phyloP scores from a whole-genome alignment of 2,329 filamentous ascomycete species.

The Colletotrichum phormii region DNA sequence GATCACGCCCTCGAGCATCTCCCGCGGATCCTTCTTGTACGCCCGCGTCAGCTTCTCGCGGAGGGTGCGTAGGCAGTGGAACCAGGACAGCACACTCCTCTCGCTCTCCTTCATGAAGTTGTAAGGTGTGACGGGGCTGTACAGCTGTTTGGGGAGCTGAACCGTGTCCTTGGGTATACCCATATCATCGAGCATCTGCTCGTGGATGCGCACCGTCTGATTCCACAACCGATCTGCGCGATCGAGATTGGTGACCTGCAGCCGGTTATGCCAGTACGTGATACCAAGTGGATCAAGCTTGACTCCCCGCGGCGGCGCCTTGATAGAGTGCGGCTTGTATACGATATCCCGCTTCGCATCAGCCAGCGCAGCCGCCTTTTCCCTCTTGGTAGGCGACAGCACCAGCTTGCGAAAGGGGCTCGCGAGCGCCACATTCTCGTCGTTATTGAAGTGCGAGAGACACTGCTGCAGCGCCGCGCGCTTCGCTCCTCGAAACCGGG shows the following conservation, averaged over 20 bases:
- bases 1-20: conserved; percentile 42
- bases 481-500: conserved; percentile 53
- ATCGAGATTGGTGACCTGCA: conserved; percentile 39
- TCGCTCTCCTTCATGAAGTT: conserved; percentile 42
- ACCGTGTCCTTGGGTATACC: conserved; percentile 11
- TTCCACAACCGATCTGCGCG: conserved; percentile 41
- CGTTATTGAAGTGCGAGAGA: conserved; percentile 51
- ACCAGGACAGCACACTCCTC: conserved; percentile 43
- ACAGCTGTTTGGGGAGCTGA: conserved; percentile 45
- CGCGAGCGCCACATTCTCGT: conserved; percentile 51
- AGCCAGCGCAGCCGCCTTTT: conserved; percentile 33
- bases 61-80: conserved; percentile 37
- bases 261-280: conserved; percentile 44
- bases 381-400: conserved; percentile 46
- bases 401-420: conserved; percentile 51
- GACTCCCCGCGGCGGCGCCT: conserved; percentile 12
- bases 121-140: conserved; percentile 43
- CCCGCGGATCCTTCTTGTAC: conserved; percentile 41
- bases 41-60: conserved; percentile 42
- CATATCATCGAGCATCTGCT: conserved; percentile 28
- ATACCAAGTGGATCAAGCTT: conserved; percentile 46
- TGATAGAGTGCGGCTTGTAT: conserved; percentile 30
- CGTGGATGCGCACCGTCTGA: conserved; percentile 38
- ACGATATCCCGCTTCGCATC: conserved; percentile 7
- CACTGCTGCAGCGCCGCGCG: conserved; percentile 59